Evolutionary conservation across 805 yeast genomes (phyloP).

Genomic region (Pichia californica): DNA sequence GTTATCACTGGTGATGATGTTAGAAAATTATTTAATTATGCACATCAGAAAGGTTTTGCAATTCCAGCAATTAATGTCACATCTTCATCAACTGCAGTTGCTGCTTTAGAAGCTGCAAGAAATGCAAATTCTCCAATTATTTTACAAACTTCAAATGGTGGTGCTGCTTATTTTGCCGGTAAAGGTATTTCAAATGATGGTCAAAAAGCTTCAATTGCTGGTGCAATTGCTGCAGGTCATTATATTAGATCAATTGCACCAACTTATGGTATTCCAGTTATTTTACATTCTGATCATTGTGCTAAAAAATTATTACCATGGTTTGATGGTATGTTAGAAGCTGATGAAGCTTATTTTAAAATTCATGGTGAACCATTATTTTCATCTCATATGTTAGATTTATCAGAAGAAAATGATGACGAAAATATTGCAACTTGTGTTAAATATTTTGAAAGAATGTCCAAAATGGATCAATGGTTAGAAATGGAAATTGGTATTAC

Average conservation of each 20-base stretch:
- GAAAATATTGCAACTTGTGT: constrained; percentile 92
- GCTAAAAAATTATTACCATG: constrained; percentile 97
- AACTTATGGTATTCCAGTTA: constrained; percentile 91
- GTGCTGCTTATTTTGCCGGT: constrained; percentile 99
- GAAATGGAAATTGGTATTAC: constrained; percentile 99
- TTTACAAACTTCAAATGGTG: constrained; percentile 96
- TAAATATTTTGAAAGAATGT: constrained; percentile 90
- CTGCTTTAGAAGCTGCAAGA: constrained; percentile 96
- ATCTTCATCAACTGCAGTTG: constrained; percentile 93
- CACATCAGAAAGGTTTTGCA: constrained; percentile 89
- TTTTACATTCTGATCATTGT: constrained; percentile 97
- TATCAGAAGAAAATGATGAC: constrained; percentile 94
- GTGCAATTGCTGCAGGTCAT: constrained; percentile 96
- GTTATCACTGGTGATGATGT: constrained; percentile 99
- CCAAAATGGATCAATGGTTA: constrained; percentile 93
- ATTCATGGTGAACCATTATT: constrained; percentile 89
- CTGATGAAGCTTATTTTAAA: constrained; percentile 89
- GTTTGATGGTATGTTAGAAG: constrained; percentile 97
- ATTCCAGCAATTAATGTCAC: constrained; percentile 99
- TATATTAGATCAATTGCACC: constrained; percentile 97
- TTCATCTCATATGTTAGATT: constrained; percentile 98
- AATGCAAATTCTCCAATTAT: constrained; percentile 93
- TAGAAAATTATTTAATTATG: constrained; percentile 76
- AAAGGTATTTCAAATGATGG: constrained; percentile 93
- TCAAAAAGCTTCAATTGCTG: constrained; percentile 91